Evolutionary conservation across 1,284 basidiomycete species (phyloP).

Genomic region (Serendipita sp.): DNA sequence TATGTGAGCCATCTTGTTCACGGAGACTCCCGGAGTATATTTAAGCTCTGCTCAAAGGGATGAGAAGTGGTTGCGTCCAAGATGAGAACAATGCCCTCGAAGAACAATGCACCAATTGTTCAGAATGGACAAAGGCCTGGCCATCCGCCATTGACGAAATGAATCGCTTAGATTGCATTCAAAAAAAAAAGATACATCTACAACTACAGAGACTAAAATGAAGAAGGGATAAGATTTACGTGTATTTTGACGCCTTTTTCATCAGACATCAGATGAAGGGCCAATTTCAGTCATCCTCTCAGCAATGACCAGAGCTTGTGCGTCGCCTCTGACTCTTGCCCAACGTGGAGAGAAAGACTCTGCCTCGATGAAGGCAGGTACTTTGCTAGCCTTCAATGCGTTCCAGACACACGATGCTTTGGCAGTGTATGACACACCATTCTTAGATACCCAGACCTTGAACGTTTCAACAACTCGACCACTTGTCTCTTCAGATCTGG

Average conservation of each 20-base stretch:
- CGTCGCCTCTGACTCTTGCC: conserved; percentile 1
- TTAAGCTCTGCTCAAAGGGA: not conserved
- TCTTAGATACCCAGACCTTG: not conserved
- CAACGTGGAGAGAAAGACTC: not conserved
- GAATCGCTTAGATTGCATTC: not conserved
- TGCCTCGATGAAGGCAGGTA: not conserved
- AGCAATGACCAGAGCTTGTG: not conserved
- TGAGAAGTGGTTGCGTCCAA: not conserved
- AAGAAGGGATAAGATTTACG: not conserved
- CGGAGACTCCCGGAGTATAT: not conserved
- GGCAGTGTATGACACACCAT: not conserved
- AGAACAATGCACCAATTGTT: not conserved
- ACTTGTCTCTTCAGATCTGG: not conserved
- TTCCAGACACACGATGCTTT: conserved; percentile 3
- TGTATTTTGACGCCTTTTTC: not conserved
- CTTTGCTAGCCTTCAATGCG: not conserved
- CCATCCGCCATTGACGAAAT: not conserved
- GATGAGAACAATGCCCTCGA: not conserved
- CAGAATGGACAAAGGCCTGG: not conserved
- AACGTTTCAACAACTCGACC: not conserved
- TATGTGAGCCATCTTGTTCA: not conserved
- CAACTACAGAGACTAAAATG: not conserved
- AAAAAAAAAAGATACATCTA: not conserved
- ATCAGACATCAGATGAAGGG: not conserved
- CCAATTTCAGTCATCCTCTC: not conserved